Evolutionary conservation across 148 eudicot species (phyloP), one percentile per base, ranked within the genome.

Genomic region (Linanthus parryae): DNA sequence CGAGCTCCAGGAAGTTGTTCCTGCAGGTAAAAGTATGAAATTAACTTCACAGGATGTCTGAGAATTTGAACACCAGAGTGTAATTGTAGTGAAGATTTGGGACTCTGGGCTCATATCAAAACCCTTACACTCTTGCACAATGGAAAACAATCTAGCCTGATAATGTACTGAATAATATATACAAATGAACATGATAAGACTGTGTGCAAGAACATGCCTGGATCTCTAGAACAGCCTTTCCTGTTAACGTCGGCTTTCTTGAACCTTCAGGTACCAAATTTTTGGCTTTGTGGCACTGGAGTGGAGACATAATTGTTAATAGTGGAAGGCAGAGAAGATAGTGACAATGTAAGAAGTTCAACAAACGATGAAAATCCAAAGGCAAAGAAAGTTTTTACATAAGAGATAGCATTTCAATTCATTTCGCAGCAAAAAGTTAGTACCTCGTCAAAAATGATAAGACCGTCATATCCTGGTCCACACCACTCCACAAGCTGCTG

Each of bases 241-340:
- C 97, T 28, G 97, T 89, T 42, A 80, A 74, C 28, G 95, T 89
- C 48, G 97, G 80, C 64, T 85, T 84, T 31, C 85, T 70, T 41
- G 95, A 95, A 61, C 91, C 91, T 82, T 89, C 88, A 52, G 97
- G 97, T 52, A 89, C 79, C 69, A 89, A 73, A 72, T 89, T 89
- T 68, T 89, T 89, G 26, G 97, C 97, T 66, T 89, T 89, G 57
- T 89, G 97, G 50, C 91, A 89, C 97, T 89, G 73, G 50, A 61
- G 58, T 37, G 21, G 59, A 63, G 20, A 24, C 41, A 72, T 48
- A 36, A 24, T 24, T 40, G 39, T 26, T 57, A 28, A 51, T 31
- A 27, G 30, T 30, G 20, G 3, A 23, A 7, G 17, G 15, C 30
- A 56, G 39, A 51, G 23, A 49, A 52, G 31, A 20, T 3, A 13